Conservation (phyloP, 352 stramenopile genomes). For the Globisporangium nagaii region DNA sequence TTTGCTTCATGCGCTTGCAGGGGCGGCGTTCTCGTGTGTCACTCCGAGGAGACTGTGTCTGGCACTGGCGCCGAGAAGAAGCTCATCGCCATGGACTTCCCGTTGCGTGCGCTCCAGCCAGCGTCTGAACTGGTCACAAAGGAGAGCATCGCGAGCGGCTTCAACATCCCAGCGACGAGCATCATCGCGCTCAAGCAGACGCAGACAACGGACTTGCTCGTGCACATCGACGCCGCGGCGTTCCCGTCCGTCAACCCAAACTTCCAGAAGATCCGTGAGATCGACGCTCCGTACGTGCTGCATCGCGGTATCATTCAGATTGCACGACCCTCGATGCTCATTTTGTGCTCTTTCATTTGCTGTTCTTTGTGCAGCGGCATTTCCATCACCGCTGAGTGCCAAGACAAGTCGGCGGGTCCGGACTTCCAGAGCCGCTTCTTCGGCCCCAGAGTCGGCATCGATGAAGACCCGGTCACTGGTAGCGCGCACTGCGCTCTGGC, state of each 20-base stretch:
- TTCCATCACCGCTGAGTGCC: slow-evolving; percentile 23
- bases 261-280: slow-evolving; percentile 17
- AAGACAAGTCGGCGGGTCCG: slow-evolving; percentile 12
- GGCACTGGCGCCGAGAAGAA: slow-evolving; percentile 16
- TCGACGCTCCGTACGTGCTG: slow-evolving; percentile 21
- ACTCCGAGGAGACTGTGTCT: slow-evolving; percentile 11
- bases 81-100: slow-evolving; percentile 64
- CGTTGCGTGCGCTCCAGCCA: slow-evolving; percentile 14
- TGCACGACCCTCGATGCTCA: background rate
- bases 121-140: background rate
- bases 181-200: slow-evolving; percentile 16
- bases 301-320: too few species aligned
- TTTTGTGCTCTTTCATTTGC: background rate
- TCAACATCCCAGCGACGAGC: slow-evolving; percentile 9
- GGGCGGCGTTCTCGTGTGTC: slow-evolving; percentile 41
- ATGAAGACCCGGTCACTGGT: slow-evolving; percentile 93
- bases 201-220: slow-evolving; percentile 14
- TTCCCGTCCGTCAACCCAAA: slow-evolving; percentile 18
- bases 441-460: slow-evolving; percentile 76
- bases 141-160: slow-evolving; percentile 13
- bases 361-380: slow-evolving; percentile 21
- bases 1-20: slow-evolving; percentile 7
- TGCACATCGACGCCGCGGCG: slow-evolving; percentile 17
- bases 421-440: slow-evolving; percentile 86
- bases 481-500: slow-evolving; percentile 87